These are phyloP conservation scores for Blastocystis sp. DNA, from an alignment of 352 stramenopile genomes.

Conservation along the genomic window DNA sequence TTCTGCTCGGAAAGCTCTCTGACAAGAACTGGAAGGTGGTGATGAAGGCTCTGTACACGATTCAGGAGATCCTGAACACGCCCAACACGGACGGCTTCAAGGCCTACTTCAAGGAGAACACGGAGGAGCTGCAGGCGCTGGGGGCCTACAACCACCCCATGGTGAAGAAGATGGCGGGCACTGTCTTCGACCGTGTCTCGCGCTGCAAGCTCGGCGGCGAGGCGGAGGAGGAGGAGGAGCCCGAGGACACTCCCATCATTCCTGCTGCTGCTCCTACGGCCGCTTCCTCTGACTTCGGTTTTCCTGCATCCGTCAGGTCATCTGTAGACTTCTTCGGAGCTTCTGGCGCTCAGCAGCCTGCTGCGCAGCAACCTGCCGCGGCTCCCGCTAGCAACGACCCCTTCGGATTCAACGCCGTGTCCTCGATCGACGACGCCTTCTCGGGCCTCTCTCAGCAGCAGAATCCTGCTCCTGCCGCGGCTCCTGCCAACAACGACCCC, in stretches of 20 bases:
- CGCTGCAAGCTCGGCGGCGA: not conserved
- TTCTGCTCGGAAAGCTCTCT: slow-evolving; percentile 29
- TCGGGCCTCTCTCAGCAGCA: not conserved
- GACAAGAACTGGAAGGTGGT: slow-evolving; percentile 63
- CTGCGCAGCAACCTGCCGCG: not conserved
- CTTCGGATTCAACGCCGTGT: not conserved
- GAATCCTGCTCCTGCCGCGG: not conserved
- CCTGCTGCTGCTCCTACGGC: not conserved
- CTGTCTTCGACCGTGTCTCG: not conserved
- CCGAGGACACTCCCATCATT: not conserved
- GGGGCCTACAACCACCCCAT: slow-evolving; percentile 48
- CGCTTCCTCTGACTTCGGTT: not conserved
- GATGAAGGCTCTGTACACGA: slow-evolving; percentile 55
- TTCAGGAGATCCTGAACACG: slow-evolving; percentile 39
- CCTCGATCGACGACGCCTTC: not conserved
- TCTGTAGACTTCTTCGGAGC: slow-evolving; percentile 9
- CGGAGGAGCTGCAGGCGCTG: slow-evolving; percentile 43
- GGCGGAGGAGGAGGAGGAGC: not conserved
- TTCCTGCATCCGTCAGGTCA: not conserved
- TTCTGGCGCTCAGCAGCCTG: not conserved
- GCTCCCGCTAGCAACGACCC: slow-evolving; percentile 2
- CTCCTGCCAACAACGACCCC: not conserved
- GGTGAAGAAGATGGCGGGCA: slow-evolving; percentile 52
- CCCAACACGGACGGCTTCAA: slow-evolving; percentile 47
- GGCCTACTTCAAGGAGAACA: slow-evolving; percentile 57